Evolutionary conservation across 1,284 basidiomycete species (phyloP), one percentile per base, ranked within the genome.

Genomic region (Ceratobasidium sp.): DNA sequence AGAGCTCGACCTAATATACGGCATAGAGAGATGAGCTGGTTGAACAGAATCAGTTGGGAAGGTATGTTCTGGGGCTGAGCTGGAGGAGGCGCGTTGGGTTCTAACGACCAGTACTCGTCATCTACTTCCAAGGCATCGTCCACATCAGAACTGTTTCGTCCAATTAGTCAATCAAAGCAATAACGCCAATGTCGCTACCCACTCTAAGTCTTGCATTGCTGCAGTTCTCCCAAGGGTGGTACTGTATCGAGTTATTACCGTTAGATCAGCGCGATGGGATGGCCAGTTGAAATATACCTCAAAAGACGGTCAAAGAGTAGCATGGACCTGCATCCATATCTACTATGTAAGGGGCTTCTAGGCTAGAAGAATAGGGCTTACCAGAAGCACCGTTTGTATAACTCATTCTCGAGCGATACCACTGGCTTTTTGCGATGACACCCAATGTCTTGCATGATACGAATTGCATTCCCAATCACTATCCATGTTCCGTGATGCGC

Each of bases 251-350:
- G 36, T 41, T 41, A 41, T 41, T 41, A n/a, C 9, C 11, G 11
- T 41, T 41, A 41, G 36, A 11, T 41, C 6, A 54, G 9, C n/a
- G 4, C 44, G 50, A 57, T 27, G 2, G 15, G 27, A 19, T 11
- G 29, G 44, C 11, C 11, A 41, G 36, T 41, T 41, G 36, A 27
- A 6, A 24, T 36, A 3, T 45, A 67, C 65, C 65, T 51, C 33
- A 71, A 57, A 6, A 71, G 17, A 47, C 66, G 66, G n/a, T 71
- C 66, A 41, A 4, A 41, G 11, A 41, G 36, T 41, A 41, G 11
- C 36, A 41, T 41, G 11, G 36, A 41, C 36, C 36, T 41, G 36
- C 11, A 41, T 11, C 11, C 36, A 11, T n/a, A n/a, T n/a, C 36
- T 5, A 4, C 36, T 41, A 41, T 11, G 11, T 41, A 41, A 41